phyloP scores from a whole-genome alignment of 352 stramenopile species.

The Globisporangium paroecandrum region DNA sequence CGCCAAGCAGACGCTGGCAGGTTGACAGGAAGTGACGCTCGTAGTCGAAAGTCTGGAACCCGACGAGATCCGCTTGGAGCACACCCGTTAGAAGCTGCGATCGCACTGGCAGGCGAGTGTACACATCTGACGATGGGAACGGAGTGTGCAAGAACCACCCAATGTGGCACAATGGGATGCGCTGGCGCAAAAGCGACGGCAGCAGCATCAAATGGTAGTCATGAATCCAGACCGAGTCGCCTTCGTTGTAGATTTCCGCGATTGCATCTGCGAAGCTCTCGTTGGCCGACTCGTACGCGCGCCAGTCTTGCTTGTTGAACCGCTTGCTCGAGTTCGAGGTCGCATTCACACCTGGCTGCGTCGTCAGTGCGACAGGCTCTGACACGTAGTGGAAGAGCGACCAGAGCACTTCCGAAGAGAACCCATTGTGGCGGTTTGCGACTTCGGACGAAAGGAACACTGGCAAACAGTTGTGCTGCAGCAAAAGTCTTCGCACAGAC shows the following conservation, averaged over 20 bases:
- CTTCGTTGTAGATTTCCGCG: conserved; percentile 85
- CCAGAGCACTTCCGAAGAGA: conserved; percentile 90
- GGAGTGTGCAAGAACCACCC: conserved; percentile 89
- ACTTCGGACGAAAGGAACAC: conserved; percentile 85
- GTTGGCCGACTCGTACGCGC: conserved; percentile 86
- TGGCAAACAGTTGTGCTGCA: conserved; percentile 85
- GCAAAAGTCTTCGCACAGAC: conserved; percentile 58
- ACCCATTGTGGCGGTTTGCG: conserved; percentile 83
- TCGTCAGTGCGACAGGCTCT: conserved; percentile 51
- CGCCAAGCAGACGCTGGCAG: conserved; percentile 67
- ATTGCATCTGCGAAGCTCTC: conserved; percentile 84
- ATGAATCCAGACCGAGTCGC: conserved; percentile 87
- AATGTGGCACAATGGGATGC: conserved; percentile 68
- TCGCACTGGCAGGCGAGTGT: conserved; percentile 76
- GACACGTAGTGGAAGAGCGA: conserved; percentile 90
- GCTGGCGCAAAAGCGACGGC: conserved; percentile 77
- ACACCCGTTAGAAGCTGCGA: conserved; percentile 74
- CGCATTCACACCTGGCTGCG: conserved; percentile 32
- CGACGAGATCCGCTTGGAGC: conserved; percentile 78
- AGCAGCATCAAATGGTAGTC: conserved; percentile 91
- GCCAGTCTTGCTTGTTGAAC: conserved; percentile 88
- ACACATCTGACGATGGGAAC: conserved; percentile 86
- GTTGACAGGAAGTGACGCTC: conserved; percentile 86
- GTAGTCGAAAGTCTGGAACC: conserved; percentile 90
- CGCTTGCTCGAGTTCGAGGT: conserved; percentile 61